A percentile compares a stretch with the other conserved stretches of the same genome.
Evolutionary conservation across 805 yeast species (phyloP).

Genomic region (Zygosaccharomyces rouxii): DNA sequence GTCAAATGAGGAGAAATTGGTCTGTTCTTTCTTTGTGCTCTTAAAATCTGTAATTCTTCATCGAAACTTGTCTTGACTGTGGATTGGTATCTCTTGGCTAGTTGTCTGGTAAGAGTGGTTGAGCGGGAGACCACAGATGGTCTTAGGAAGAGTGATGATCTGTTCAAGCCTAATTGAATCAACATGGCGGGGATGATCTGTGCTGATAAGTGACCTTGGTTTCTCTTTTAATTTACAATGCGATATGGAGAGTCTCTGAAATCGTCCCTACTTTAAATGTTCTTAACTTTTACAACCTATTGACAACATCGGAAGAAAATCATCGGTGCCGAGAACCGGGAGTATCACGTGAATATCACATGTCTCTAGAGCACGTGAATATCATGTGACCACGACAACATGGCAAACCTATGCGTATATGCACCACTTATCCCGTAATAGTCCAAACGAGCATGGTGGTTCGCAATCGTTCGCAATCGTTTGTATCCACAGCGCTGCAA

Average conservation of each 20-base stretch:
- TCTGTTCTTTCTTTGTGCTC: slow-evolving; percentile 79
- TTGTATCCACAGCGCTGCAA: no score
- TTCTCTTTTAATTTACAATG: no score
- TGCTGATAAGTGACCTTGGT: no score
- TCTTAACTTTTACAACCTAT: not conserved
- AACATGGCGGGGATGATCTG: slow-evolving; percentile 9
- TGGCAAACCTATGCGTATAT: no score
- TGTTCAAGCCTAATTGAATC: slow-evolving; percentile 17
- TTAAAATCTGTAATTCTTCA: slow-evolving; percentile 64
- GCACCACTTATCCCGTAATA: no score
- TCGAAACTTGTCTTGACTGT: slow-evolving; percentile 26
- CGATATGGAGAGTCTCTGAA: no score
- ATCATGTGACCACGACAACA: no score
- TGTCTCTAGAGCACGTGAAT: not conserved
- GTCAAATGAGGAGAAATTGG: slow-evolving; percentile 87
- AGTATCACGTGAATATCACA: not conserved
- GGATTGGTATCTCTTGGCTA: slow-evolving; percentile 11
- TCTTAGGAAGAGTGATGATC: slow-evolving; percentile 8
- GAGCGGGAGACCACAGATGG: slow-evolving; percentile 14
- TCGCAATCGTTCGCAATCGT: no score
- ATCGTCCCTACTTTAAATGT: not conserved
- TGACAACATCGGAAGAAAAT: not conserved
- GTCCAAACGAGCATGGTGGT: no score
- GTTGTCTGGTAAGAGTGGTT: slow-evolving; percentile 7
- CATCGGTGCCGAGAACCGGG: slow-evolving; percentile 5